Evolutionary conservation across 1,139 yeast genomes (phyloP).

Genomic region (Geotrichum restrictum): DNA sequence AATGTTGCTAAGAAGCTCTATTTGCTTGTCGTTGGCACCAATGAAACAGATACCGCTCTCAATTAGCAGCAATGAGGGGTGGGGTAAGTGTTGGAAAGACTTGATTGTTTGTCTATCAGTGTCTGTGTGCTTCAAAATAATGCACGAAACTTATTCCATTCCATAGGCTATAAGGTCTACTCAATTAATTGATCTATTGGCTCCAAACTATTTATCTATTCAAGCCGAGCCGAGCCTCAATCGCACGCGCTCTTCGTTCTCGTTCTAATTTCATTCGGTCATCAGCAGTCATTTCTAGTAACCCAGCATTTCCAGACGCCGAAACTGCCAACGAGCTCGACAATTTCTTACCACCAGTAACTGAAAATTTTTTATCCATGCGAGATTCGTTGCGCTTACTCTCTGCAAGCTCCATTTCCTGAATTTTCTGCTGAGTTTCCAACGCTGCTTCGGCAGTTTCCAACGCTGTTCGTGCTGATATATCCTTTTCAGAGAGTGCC

Average conservation of each 20-base stretch:
- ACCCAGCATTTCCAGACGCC: constrained; percentile 29
- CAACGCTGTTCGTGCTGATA: constrained; percentile 44
- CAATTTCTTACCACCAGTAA: constrained; percentile 31
- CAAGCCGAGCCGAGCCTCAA: constrained; percentile 72
- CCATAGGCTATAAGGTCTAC: too few relatives aligned
- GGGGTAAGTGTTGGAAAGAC: constrained; percentile 79
- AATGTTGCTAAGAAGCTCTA: constrained; percentile 61
- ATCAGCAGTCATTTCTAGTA: constrained; percentile 33
- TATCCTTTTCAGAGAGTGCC: constrained; percentile 60
- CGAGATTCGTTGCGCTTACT: constrained; percentile 26
- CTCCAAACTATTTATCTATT: constrained; percentile 29
- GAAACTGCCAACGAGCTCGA: constrained; percentile 29
- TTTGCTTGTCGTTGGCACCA: constrained; percentile 90
- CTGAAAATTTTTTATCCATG: constrained; percentile 13
- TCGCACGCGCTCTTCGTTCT: constrained; percentile 94
- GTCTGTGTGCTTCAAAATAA: constrained; percentile 53
- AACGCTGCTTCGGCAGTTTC: constrained; percentile 41
- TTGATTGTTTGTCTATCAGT: constrained; percentile 46
- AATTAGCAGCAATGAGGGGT: constrained; percentile 71
- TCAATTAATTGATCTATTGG: too few relatives aligned
- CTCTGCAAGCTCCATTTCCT: constrained; percentile 35
- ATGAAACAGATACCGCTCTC: constrained; percentile 78
- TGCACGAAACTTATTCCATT: too few relatives aligned
- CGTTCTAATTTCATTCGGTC: constrained; percentile 54
- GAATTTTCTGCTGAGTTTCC: constrained; percentile 42